A percentile compares a stretch with the other conserved stretches of the same genome.
Conservation (phyloP, 768 basidiomycete species). For the Cyclocybe cylindracea region DNA sequence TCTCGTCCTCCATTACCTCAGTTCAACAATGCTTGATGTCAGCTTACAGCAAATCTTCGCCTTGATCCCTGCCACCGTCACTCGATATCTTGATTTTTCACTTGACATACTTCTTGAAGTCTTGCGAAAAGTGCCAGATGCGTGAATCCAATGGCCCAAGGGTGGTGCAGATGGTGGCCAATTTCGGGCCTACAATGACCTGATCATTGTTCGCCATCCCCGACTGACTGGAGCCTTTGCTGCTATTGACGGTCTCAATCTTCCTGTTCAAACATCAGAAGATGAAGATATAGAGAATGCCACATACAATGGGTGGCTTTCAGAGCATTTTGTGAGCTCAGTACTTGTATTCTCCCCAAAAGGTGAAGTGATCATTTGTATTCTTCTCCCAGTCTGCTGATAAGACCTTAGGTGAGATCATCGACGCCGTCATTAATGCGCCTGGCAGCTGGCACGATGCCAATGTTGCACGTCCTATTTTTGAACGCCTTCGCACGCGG, state of each 20-base stretch:
- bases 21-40: conserved; percentile 38
- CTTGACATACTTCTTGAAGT: conserved; percentile 29
- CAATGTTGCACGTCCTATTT: conserved; percentile 39
- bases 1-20: conserved; percentile 38
- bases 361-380: conserved; percentile 20
- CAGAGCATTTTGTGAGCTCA: conserved; percentile 38
- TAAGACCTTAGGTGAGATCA: conserved; percentile 31
- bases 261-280: conserved; percentile 34
- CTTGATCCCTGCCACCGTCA: conserved; percentile 35
- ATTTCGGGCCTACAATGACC: conserved; percentile 24
- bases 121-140: conserved; percentile 28
- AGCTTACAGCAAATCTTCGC: conserved; percentile 44
- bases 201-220: conserved; percentile 27
- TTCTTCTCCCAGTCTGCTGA: neutral
- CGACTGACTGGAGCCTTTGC: conserved; percentile 35
- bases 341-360: conserved; percentile 37
- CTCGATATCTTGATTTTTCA: conserved; percentile 34
- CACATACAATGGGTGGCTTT: conserved; percentile 46
- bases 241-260: conserved; percentile 41
- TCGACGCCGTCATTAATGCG: conserved; percentile 35
- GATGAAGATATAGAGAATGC: conserved; percentile 46
- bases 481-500: conserved; percentile 26
- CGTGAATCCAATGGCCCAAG: conserved; percentile 26
- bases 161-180: conserved; percentile 21
- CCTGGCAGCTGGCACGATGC: conserved; percentile 55